These are phyloP conservation scores for Pilatotrama ljubarskyi DNA, from an alignment of 768 basidiomycete genomes.

Conservation along the genomic window DNA sequence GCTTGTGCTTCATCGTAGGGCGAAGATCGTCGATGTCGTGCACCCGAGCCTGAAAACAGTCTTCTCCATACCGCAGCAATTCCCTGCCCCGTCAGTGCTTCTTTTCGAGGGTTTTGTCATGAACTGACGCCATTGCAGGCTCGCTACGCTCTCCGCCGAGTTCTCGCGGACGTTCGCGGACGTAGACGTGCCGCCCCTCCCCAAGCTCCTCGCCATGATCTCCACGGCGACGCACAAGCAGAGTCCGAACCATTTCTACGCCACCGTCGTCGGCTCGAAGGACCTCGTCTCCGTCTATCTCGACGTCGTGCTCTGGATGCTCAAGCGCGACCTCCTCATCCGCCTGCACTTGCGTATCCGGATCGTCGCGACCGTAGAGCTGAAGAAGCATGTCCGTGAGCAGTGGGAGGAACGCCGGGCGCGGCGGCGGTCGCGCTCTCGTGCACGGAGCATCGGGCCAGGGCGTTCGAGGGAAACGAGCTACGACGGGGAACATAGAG, in stretches of 20 bases:
- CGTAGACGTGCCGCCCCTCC: slow-evolving; percentile 65
- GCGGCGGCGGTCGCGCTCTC: slow-evolving; percentile 29
- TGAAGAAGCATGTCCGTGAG: slow-evolving; percentile 70
- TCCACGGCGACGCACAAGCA: slow-evolving; percentile 67
- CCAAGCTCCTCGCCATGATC: slow-evolving; percentile 71
- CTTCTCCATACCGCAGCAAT: slow-evolving; percentile 70
- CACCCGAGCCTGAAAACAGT: slow-evolving; percentile 78
- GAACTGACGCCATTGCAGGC: slow-evolving; percentile 33
- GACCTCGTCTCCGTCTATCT: slow-evolving; percentile 70
- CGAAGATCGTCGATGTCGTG: slow-evolving; percentile 85
- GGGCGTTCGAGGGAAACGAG: not conserved
- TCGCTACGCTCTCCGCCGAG: slow-evolving; percentile 53
- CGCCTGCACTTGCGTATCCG: slow-evolving; percentile 86
- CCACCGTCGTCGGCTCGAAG: slow-evolving; percentile 70
- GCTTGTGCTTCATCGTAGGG: slow-evolving; percentile 87
- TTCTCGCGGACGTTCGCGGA: slow-evolving; percentile 64
- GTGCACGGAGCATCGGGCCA: slow-evolving; percentile 18
- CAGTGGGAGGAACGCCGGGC: slow-evolving; percentile 35
- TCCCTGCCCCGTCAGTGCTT: slow-evolving; percentile 58
- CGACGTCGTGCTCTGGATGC: slow-evolving; percentile 88
- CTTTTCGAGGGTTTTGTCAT: not conserved
- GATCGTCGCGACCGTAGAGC: slow-evolving; percentile 70
- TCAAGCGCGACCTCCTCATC: slow-evolving; percentile 82
- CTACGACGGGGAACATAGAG: not conserved
- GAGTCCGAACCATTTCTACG: slow-evolving; percentile 74